Evolutionary conservation across 768 basidiomycete genomes (phyloP), one percentile per base, ranked within the genome.

Genomic region (Tylopilus sp.): DNA sequence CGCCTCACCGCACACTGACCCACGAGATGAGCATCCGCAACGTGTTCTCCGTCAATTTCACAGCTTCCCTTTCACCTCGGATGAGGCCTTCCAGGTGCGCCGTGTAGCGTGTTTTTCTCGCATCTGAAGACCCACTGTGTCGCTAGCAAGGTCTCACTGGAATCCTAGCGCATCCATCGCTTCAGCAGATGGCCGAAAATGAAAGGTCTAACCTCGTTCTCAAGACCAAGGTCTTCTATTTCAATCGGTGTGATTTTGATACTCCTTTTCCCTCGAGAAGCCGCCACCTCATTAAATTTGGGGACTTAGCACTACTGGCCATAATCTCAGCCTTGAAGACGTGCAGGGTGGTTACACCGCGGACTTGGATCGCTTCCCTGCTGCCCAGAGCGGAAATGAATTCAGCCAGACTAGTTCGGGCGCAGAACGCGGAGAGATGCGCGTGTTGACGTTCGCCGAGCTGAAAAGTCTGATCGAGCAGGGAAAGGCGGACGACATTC

Each of bases 401-500:
- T 9, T 8, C 17, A 25, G 26, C 31, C 51, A 42, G 13, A 41
- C 40, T 1, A 30, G 44, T n/a, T 54, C 50, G 23, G 52, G 45
- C 23, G 17, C 35, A 40, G 56, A 50, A 22, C 52, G 52, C n/a
- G 44, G 44, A 41, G 75, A 79, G 56, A 63, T 71, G n/a, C 77
- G 68, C 15, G 67, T 75, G 23, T 69, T 90, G 51, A 80, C 80
- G 0, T 85, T 91, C 56, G 72, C 79, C 1, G 83, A 91, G 65
- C 69, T 91, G 47, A 80, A 87, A 59, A 74, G 75, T 31, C 71
- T 91, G 52, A 86, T 91, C 52, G 80, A 87, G 58, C 73, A 84
- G 18, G 88, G 88, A 17, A 80, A 76, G 55, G 78, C 80, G 4
- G 85, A 88, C 56, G 70, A 82, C 62, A 88, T 91, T 33, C 89